Conservation (phyloP, 2,329 filamentous ascomycete species). For the Juglanconis juglandina region DNA sequence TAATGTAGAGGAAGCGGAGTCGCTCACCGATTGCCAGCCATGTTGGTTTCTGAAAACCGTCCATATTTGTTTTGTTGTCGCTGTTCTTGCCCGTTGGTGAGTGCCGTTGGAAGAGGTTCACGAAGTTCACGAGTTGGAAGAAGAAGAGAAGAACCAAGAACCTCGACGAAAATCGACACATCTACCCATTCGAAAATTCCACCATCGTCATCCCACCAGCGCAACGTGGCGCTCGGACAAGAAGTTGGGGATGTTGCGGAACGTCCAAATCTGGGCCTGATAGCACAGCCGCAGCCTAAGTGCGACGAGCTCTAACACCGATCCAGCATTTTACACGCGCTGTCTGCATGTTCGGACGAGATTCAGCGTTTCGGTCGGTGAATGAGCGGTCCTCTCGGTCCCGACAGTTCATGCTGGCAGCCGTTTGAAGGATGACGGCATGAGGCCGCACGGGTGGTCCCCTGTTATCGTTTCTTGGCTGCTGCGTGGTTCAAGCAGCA, state of each 20-base stretch:
- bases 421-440: background rate
- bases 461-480: too few relatives aligned
- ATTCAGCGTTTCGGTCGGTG: background rate
- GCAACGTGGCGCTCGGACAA: conserved; percentile 8
- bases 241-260: conserved; percentile 15
- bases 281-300: background rate
- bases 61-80: background rate
- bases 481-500: too few relatives aligned
- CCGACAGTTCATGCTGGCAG: background rate
- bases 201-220: background rate
- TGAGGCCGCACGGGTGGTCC: background rate
- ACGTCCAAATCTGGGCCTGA: background rate
- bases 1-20: background rate
- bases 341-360: background rate
- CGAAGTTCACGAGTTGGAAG: too few relatives aligned
- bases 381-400: background rate
- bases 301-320: background rate
- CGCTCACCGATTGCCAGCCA: conserved; percentile 8
- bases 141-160: background rate
- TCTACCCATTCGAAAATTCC: too few relatives aligned
- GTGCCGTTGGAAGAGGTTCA: background rate
- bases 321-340: background rate
- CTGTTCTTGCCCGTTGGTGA: background rate
- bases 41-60: background rate
- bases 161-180: background rate